Evolutionary conservation across 345 rosid species (phyloP), one percentile per base, ranked within the genome.

Genomic region (Raphanus raphanistrum): DNA sequence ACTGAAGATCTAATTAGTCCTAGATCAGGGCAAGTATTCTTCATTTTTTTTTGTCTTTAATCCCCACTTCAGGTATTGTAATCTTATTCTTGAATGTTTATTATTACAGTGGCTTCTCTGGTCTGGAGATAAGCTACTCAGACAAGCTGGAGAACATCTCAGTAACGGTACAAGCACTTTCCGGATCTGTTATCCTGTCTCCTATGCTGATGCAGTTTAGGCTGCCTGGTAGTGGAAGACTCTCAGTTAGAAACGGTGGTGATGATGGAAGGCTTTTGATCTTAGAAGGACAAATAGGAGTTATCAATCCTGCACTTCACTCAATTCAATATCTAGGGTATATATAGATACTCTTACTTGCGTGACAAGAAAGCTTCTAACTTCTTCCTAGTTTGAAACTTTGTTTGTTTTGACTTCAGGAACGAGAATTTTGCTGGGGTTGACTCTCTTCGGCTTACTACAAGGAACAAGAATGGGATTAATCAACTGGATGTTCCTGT

Each of bases 281-380:
- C 63, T 75, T 91, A 60, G 83, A 90, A 80, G 99, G 98, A 50
- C 66, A 72, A 8, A 76, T 88, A 59, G 92, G 90, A 77, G 90
- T 66, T 10, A 84, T 95, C 71, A 95, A 89, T 84, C 71, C 84
- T 13, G 96, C 92, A 11, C 88, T 92, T 81, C 86, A 82, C 45
- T 87, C 96, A 3, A 70, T 95, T 74, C 97, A 85, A 61, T 90
- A 92, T 88, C 88, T 92, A 4, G 98, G 97, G 98, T 94, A 90
- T 73, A 89, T 72, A 21, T 45, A 73, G 4, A 29, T 68, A 69
- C 10, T 75, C 11, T 25, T 27, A 11, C 9, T 41, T 55, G 28
- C 12, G 12, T 63, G 48, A 45, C 32, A 29, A 72, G 73, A 54
- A 0, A 33, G 48, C 35, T 67, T 60, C 31, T 2, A 25, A 6